Conservation (phyloP, 2,329 filamentous ascomycete species). For the Pseudogymnoascus sp. region DNA sequence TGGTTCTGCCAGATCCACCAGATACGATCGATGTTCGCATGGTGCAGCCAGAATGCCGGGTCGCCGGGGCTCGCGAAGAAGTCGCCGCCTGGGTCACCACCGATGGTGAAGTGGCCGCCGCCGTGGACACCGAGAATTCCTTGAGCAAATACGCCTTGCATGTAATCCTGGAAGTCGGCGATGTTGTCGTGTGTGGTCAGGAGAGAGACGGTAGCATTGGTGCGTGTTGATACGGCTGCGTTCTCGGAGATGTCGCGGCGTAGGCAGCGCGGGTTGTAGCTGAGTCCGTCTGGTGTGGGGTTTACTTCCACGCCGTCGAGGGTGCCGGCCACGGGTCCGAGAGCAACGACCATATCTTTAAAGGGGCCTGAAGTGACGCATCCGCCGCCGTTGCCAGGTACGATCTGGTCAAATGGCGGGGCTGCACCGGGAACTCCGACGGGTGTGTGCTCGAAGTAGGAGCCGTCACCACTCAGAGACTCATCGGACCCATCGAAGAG, state of each 20-base stretch:
- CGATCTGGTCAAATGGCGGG: slow-evolving; percentile 27
- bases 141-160: slow-evolving; percentile 36
- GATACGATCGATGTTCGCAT: slow-evolving; percentile 40
- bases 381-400: slow-evolving; percentile 47
- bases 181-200: slow-evolving; percentile 34
- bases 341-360: slow-evolving; percentile 34
- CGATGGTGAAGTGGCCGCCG: slow-evolving; percentile 37
- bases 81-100: slow-evolving; percentile 41
- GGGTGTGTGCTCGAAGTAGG: slow-evolving; percentile 26
- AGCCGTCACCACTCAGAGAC: slow-evolving; percentile 44
- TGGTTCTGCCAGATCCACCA: slow-evolving; percentile 45
- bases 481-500: slow-evolving; percentile 49
- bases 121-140: slow-evolving; percentile 34
- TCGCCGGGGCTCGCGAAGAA: slow-evolving; percentile 39
- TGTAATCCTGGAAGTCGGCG: slow-evolving; percentile 37
- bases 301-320: slow-evolving; percentile 30
- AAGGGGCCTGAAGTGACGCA: slow-evolving; percentile 44
- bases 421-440: slow-evolving; percentile 18
- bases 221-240: slow-evolving; percentile 31
- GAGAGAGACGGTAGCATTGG: slow-evolving; percentile 32
- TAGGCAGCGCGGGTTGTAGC: slow-evolving; percentile 38
- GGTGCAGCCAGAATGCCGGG: slow-evolving; percentile 41
- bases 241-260: slow-evolving; percentile 34
- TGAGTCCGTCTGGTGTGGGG: slow-evolving; percentile 25
- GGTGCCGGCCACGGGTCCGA: slow-evolving; percentile 40